Conservation (phyloP, 2,329 filamentous ascomycete species). For the Arthrobotrys sinensis region DNA sequence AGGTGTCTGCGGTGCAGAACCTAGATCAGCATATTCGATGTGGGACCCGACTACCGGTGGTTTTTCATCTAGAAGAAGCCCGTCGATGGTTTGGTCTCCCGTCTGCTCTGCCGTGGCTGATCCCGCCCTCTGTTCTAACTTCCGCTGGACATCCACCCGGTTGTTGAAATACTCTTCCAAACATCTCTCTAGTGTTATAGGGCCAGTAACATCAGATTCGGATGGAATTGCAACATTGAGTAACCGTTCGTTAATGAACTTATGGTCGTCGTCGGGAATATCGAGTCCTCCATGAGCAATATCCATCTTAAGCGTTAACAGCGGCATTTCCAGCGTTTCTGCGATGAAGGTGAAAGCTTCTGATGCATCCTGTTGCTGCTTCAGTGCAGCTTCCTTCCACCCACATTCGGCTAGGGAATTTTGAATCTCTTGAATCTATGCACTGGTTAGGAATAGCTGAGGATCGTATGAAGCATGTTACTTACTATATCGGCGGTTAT, state of each 20-base stretch:
- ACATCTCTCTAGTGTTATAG: slow-evolving; percentile 88
- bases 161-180: slow-evolving; percentile 95
- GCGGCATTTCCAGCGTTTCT: slow-evolving; percentile 85
- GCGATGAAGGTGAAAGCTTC: slow-evolving; percentile 97
- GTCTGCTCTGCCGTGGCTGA: slow-evolving; percentile 65
- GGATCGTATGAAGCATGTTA: background rate
- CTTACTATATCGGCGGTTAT: slow-evolving; percentile 86
- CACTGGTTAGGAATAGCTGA: slow-evolving; percentile 10
- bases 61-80: slow-evolving; percentile 66
- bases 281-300: slow-evolving; percentile 92
- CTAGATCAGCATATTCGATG: slow-evolving; percentile 69
- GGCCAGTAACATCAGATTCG: slow-evolving; percentile 76
- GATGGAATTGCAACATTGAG: slow-evolving; percentile 91
- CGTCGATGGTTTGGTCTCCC: slow-evolving; percentile 38
- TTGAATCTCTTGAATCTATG: slow-evolving; percentile 84
- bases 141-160: slow-evolving; percentile 86
- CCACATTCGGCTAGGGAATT: slow-evolving; percentile 86
- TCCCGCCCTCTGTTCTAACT: slow-evolving; percentile 74
- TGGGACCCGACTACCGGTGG: slow-evolving; percentile 65
- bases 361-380: slow-evolving; percentile 94
- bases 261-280: slow-evolving; percentile 88
- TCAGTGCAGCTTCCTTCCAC: slow-evolving; percentile 82
- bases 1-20: slow-evolving; percentile 63
- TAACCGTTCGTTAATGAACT: slow-evolving; percentile 90
- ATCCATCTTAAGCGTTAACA: slow-evolving; percentile 92